Base-by-base conservation (phyloP, 345 rosid genomes). In the Hibiscus tridactylites region DNA sequence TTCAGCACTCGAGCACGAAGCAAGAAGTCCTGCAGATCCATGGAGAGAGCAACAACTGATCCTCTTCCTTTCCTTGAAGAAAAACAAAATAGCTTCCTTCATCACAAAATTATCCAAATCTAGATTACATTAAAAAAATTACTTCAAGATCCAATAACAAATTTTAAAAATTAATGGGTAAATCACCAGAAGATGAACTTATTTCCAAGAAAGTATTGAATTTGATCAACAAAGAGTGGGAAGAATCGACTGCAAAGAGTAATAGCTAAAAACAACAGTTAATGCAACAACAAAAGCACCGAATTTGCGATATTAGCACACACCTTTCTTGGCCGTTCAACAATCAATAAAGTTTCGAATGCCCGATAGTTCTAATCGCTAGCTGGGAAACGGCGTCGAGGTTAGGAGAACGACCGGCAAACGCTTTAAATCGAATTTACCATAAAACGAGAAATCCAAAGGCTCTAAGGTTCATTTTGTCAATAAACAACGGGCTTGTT, bases 1-100 rank as follows among this genome's bases (percentile, higher is more conserved):
- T 88, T 90, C 75, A 94, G 83, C 66, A 87, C 97, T 74, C 93
- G 85, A 71, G 96, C 97, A 3, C 96, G 85, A 52, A 90, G 79
- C 77, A 94, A 85, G 71, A 91, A 94, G 79, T 85, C 90, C 88
- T 88, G 96, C 61, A 91, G 68, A 75, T 86, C 85, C 24, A 87
- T 76, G 75, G 88, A 61, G 37, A 66, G 78, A 79, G 75, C 83
- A 93, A 90, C 88, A 47, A 47, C 47, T 6, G 67, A 61, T 71
- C 46, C 68, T 17, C 67, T 61, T 17, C 67, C 74, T 59, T 46
- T 50, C 54, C 54, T 50, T 42, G 46, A 42, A 50, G 6, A 16
- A 15, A 50, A 16, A 49, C 0, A 3, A 13, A 16, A 4, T 50
- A 10, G 16, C 54, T 50, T 13, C 16, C 17, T 50, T 16, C 3